phyloP scores from a whole-genome alignment of 1,284 basidiomycete species.

The Ustilago nuda region DNA sequence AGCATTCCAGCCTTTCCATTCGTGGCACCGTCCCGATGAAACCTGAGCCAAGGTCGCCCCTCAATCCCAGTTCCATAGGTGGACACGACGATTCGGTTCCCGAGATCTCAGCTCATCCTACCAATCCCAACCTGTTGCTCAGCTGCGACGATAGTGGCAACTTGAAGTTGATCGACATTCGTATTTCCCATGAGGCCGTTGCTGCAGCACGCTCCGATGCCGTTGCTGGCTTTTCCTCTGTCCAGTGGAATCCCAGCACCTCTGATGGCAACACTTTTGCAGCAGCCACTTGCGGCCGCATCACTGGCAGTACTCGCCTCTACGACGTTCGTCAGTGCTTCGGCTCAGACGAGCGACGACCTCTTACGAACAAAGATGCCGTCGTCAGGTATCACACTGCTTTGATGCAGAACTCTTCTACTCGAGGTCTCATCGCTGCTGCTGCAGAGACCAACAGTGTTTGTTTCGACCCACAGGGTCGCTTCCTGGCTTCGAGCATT shows the following conservation, averaged over 20 bases:
- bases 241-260: constrained; percentile 38
- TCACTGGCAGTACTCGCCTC: constrained; percentile 41
- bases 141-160: constrained; percentile 40
- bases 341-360: constrained; percentile 1
- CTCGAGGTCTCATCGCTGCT: constrained; percentile 24
- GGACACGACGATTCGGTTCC: constrained; percentile 37
- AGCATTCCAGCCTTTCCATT: constrained; percentile 33
- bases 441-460: constrained; percentile 46
- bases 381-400: constrained; percentile 34
- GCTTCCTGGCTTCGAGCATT: constrained; percentile 37
- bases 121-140: constrained; percentile 32
- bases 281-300: constrained; percentile 31
- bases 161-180: constrained; percentile 36
- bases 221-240: constrained; percentile 31
- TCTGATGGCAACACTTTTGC: constrained; percentile 50
- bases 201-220: constrained; percentile 20
- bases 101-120: constrained; percentile 32
- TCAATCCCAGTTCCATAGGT: constrained; percentile 21
- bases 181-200: constrained; percentile 21
- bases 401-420: constrained; percentile 31
- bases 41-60: constrained; percentile 9
- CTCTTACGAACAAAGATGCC: constrained; percentile 34
- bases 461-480: constrained; percentile 35
- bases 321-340: constrained; percentile 46
- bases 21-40: not conserved